A percentile compares a stretch with the other conserved stretches of the same genome.
These are phyloP conservation scores for Rutstroemia sydowiana DNA, from an alignment of 2,329 filamentous ascomycete genomes.

Conservation along the genomic window DNA sequence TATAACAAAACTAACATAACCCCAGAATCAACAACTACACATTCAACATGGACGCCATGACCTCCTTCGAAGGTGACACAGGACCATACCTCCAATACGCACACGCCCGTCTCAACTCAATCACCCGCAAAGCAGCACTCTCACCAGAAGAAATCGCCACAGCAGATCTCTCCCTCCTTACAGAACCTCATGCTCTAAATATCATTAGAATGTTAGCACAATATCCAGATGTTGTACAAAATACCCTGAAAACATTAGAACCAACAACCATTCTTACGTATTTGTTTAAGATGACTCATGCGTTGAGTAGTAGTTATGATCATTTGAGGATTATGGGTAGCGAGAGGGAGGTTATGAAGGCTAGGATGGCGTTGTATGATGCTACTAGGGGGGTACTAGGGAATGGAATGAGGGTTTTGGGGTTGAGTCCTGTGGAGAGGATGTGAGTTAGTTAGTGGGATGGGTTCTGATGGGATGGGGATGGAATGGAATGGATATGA, in stretches of 20 bases:
- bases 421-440: conserved; percentile 65
- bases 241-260: conserved; percentile 78
- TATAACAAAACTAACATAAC: no score
- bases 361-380: conserved; percentile 72
- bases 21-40: conserved; percentile 57
- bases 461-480: not conserved
- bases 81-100: conserved; percentile 82
- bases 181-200: conserved; percentile 64
- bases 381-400: conserved; percentile 66
- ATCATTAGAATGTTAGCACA: conserved; percentile 70
- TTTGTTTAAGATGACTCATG: conserved; percentile 81
- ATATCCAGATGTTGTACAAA: conserved; percentile 78
- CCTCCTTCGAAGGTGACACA: conserved; percentile 77
- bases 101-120: conserved; percentile 63
- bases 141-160: conserved; percentile 49
- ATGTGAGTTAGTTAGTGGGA: conserved; percentile 2
- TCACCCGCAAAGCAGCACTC: conserved; percentile 49
- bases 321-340: conserved; percentile 75
- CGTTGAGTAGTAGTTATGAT: conserved; percentile 73
- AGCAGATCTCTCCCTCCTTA: conserved; percentile 61
- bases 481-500: not conserved
- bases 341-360: conserved; percentile 61
- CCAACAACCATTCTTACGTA: conserved; percentile 60
- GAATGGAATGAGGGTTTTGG: conserved; percentile 78
- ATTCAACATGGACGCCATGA: conserved; percentile 78